These are phyloP conservation scores for Phytophthora cactorum DNA, from an alignment of 352 stramenopile species.

Conservation along the genomic window DNA sequence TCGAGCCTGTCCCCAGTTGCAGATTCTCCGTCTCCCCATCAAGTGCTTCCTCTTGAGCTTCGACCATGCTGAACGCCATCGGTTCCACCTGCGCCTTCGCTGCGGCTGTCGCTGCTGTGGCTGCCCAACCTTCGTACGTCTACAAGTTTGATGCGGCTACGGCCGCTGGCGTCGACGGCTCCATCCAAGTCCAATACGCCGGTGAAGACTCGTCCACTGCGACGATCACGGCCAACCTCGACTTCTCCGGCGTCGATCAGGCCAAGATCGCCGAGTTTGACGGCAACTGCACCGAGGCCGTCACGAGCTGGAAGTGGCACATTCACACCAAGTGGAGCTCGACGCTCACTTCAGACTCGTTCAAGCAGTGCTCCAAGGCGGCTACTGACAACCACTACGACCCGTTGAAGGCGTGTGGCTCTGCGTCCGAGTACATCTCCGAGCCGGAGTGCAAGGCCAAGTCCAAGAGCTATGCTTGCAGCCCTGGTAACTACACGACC, in stretches of 20 bases:
- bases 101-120: constrained; percentile 3
- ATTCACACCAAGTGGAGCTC: constrained; percentile 60
- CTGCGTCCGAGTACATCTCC: constrained; percentile 49
- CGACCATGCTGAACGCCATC: constrained; percentile 14
- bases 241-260: constrained; percentile 47
- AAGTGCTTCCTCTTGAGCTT: constrained; percentile 1
- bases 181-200: constrained; percentile 47
- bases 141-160: constrained; percentile 51
- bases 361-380: constrained; percentile 48
- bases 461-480: constrained; percentile 50
- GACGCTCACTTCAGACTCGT: constrained; percentile 38
- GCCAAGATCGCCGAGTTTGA: constrained; percentile 35
- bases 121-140: constrained; percentile 34
- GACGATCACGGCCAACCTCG: constrained; percentile 46
- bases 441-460: constrained; percentile 37
- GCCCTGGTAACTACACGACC: constrained; percentile 42
- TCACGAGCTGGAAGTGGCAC: constrained; percentile 63
- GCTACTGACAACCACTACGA: constrained; percentile 68
- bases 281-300: constrained; percentile 43
- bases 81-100: constrained; percentile 21
- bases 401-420: constrained; percentile 47
- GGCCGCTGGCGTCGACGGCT: constrained; percentile 43
- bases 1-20: constrained; percentile 1
- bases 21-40: constrained; percentile 5
- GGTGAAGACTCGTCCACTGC: constrained; percentile 31